phyloP scores from a whole-genome alignment of 75 land plant genomes.

The Picea glauca region DNA sequence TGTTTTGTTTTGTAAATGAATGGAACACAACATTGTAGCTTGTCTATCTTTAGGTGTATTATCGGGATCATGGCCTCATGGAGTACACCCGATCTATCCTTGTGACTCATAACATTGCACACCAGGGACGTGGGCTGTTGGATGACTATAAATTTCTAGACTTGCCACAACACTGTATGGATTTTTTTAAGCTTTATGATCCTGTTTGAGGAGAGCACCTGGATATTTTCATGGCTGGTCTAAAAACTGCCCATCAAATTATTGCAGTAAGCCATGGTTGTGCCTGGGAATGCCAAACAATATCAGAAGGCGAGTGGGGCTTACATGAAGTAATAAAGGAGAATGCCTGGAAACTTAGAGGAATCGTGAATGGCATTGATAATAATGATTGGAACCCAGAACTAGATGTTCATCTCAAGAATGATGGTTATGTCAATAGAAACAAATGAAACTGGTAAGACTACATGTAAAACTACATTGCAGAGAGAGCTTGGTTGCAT shows the following conservation, averaged over 20 bases:
- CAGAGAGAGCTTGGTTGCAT: conserved; percentile 88
- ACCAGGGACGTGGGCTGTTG: no score
- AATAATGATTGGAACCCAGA: conserved; percentile 81
- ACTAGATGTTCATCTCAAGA: conserved; percentile 48
- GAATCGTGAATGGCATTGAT: conserved; percentile 96
- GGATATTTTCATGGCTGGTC: conserved; percentile 88
- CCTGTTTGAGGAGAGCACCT: conserved; percentile 89
- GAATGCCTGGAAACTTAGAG: conserved; percentile 79
- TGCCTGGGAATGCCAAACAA: conserved; percentile 87
- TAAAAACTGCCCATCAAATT: conserved; percentile 78
- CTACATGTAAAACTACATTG: conserved; percentile 81
- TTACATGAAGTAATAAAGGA: conserved; percentile 71
- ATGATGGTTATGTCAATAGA: conserved; percentile 77
- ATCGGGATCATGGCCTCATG: no score
- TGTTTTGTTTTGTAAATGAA: no score
- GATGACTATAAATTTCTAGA: no score
- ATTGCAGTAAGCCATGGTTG: conserved; percentile 93
- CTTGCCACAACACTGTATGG: conserved; percentile 66
- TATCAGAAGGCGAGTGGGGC: conserved; percentile 88
- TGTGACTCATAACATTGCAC: no score
- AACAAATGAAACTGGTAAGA: conserved; percentile 66
- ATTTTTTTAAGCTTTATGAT: conserved; percentile 67
- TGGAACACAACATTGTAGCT: no score
- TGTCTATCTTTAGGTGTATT: no score
- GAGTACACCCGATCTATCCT: no score